phyloP scores from a whole-genome alignment of 345 rosid species.

The Aquilaria malaccensis region DNA sequence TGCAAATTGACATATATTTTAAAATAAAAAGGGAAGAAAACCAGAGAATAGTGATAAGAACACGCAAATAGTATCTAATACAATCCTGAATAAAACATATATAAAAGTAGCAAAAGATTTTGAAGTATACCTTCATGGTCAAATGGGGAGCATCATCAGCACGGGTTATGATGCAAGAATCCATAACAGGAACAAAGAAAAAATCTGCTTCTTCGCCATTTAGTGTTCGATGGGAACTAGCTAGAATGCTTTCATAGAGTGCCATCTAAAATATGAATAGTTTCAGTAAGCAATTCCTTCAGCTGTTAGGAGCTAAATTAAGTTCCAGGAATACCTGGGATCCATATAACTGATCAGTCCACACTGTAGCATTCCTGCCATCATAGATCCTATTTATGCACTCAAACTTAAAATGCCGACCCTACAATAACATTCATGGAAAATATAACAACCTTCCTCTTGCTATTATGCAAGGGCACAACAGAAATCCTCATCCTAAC shows the following conservation, averaged over 20 bases:
- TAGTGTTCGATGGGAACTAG: slow-evolving; percentile 72
- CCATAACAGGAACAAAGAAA: slow-evolving; percentile 98
- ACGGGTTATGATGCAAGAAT: slow-evolving; percentile 88
- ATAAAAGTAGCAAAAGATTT: neutral
- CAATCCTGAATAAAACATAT: neutral
- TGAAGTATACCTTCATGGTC: slow-evolving; percentile 49
- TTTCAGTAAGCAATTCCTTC: slow-evolving; percentile 4
- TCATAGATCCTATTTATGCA: slow-evolving; percentile 89
- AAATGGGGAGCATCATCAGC: slow-evolving; percentile 94
- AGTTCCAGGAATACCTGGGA: slow-evolving; percentile 57
- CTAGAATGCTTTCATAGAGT: slow-evolving; percentile 81
- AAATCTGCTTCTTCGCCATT: slow-evolving; percentile 95
- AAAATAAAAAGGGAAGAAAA: too few species aligned
- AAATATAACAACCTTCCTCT: slow-evolving; percentile 12
- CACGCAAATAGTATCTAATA: neutral
- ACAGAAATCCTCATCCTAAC: slow-evolving; percentile 30
- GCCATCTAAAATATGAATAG: slow-evolving; percentile 53
- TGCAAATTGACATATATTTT: too few species aligned
- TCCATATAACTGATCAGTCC: slow-evolving; percentile 92
- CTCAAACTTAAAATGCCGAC: slow-evolving; percentile 82
- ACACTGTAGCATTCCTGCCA: slow-evolving; percentile 63
- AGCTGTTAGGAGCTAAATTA: slow-evolving; percentile 8
- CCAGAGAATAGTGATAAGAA: neutral
- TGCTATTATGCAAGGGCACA: slow-evolving; percentile 8
- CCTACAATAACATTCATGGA: slow-evolving; percentile 39